Base-by-base conservation (phyloP, 1,139 yeast genomes). In the Pichia sp. region DNA sequence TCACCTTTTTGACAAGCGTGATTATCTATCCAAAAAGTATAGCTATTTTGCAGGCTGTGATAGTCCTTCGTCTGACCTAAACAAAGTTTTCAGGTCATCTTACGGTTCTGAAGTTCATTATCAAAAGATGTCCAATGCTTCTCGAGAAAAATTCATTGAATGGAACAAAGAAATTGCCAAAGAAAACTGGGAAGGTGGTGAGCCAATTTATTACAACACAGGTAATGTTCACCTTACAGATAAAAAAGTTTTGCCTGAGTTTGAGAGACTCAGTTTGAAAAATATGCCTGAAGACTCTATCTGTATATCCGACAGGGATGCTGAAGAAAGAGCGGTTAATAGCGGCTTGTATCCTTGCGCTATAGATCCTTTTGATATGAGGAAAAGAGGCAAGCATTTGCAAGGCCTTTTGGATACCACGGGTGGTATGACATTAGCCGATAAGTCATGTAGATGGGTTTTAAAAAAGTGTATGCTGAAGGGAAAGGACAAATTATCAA, bases 41-140 rank as follows among this genome's bases (percentile, higher is more conserved):
- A 57, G 64, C 4, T 64, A 70, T 11, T 63, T 67, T 42, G 61
- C 69, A 11, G 78, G 75, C 2, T 72, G 75, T 5, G 76, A 74
- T 52, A 70, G 75, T 4, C 76, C 78, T 23, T 71, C 76, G 10
- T 73, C 73, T 5, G 80, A 76, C 59, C 62, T 75, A 15, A 74
- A 75, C 54, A 71, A 76, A 49, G 64, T 74, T 15, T 68, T 76
- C 47, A 63, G 80, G 48, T 69, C 74, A 2, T 74, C 70, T 41
- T 76, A 76, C 60, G 75, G 70, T 3, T 72, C 70, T 34, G 67
- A 70, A 43, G 64, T 65, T 16, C 70, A 68, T 50, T 76, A 76
- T 57, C 75, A 72, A 36, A 59, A 69, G 31, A 63, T 76, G 56
- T 76, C 78, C 1, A 60, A 68, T 19, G 64, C 72, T 59, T 73